Conservation (phyloP, 2,329 filamentous ascomycete species). For the Fusarium humuli region DNA sequence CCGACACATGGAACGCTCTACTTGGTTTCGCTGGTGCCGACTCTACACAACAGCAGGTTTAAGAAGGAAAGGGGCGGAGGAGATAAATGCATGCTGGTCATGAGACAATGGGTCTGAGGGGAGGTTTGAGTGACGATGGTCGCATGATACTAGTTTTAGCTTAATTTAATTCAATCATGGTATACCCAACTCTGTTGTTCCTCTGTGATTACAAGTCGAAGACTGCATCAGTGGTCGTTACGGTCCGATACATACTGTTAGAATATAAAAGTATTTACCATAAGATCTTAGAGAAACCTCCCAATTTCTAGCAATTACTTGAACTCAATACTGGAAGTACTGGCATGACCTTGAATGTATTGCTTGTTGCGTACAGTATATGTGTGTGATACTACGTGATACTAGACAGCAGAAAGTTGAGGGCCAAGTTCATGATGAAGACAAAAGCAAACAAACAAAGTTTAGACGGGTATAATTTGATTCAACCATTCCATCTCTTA, state of each 20-base stretch:
- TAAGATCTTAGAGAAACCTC: not conserved
- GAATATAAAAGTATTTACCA: not conserved
- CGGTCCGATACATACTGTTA: no score
- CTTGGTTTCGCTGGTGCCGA: constrained; percentile 51
- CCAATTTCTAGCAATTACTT: not conserved
- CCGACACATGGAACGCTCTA: constrained; percentile 59
- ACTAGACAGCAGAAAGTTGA: not conserved
- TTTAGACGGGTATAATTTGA: not conserved
- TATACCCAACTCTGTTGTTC: not conserved
- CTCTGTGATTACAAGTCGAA: not conserved
- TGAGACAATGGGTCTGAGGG: constrained; percentile 5
- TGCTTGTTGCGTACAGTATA: not conserved
- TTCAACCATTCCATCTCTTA: not conserved
- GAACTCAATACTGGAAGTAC: not conserved
- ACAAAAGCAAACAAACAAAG: no score
- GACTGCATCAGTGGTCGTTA: not conserved
- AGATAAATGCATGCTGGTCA: constrained; percentile 36
- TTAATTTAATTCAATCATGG: constrained; percentile 16
- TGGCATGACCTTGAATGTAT: not conserved
- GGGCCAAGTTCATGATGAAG: not conserved
- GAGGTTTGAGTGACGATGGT: constrained; percentile 21
- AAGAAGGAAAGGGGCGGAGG: constrained; percentile 11
- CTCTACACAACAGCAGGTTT: constrained; percentile 39
- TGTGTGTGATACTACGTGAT: not conserved
- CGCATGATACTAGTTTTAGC: constrained; percentile 3